Evolutionary conservation across 441 rosid species (phyloP), one percentile per base, ranked within the genome.

Genomic region (Theobroma grandiflorum): DNA sequence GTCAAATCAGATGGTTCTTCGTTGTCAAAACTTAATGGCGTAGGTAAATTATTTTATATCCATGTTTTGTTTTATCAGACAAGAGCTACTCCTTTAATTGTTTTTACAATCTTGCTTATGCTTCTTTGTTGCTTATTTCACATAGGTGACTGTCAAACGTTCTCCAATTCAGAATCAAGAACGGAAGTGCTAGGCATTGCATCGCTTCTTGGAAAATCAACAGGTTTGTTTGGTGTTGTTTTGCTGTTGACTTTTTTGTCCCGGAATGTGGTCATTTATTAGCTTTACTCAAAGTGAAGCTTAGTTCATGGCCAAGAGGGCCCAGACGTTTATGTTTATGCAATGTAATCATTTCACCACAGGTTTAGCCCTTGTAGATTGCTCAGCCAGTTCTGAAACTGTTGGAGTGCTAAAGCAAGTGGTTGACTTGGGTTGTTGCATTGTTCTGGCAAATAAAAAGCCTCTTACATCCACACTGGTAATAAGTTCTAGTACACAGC

Each of bases 361-460:
- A 93, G 99, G 98, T 77, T 88, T 96, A 87, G 96, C 86, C 37
- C 74, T 90, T 63, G 92, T 93, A 57, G 98, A 96, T 89, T 93
- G 97, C 88, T 95, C 98, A 71, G 97, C 98, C 18, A 92, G 94
- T 84, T 79, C 85, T 3, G 93, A 90, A 73, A 93, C 94, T 42
- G 74, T 86, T 77, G 85, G 84, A 74, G 64, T 95, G 72, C 84
- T 95, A 81, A 86, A 78, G 22, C 82, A 80, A 83, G 94, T 83
- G 75, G 89, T 90, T 61, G 93, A 89, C 69, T 79, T 87, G 66
- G 92, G 98, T 79, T 92, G 98, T 81, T 93, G 94, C 75, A 31
- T 87, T 43, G 94, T 96, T 85, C 76, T 96, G 78, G 99, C 99
- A 66, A 96, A 96, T 82, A 96, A 96, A 89, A 96, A 95, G 87